Evolutionary conservation across 1,284 basidiomycete genomes (phyloP).

Genomic region (Apiotrichum gamsii): DNA sequence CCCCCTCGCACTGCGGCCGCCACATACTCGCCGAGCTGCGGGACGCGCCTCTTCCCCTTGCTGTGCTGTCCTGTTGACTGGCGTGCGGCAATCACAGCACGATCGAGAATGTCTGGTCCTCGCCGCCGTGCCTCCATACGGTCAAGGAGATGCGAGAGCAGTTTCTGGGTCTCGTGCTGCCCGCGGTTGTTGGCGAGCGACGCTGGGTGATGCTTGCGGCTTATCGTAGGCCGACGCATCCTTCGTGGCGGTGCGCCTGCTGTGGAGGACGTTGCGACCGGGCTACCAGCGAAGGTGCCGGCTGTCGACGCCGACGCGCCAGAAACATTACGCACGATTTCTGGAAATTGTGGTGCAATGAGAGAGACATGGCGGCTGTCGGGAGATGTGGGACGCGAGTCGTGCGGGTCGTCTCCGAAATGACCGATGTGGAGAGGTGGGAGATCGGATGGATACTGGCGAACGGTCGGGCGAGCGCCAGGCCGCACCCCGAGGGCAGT

Average conservation of each 20-base stretch:
- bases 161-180: slow-evolving; percentile 38
- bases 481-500: slow-evolving; percentile 35
- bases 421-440: background rate
- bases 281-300: background rate
- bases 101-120: slow-evolving; percentile 33
- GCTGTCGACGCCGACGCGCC: background rate
- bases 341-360: background rate
- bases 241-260: background rate
- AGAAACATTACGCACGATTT: background rate
- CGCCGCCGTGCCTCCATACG: slow-evolving; percentile 26
- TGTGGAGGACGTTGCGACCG: background rate
- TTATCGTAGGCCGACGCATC: slow-evolving; percentile 1
- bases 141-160: slow-evolving; percentile 35
- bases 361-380: background rate
- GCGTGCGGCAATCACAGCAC: slow-evolving; percentile 24
- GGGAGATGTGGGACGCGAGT: background rate
- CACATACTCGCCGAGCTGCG: slow-evolving; percentile 24
- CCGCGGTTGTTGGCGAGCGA: slow-evolving; percentile 18
- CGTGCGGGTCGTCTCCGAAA: no score
- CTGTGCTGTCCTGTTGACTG: slow-evolving; percentile 8
- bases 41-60: slow-evolving; percentile 19
- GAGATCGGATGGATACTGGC: background rate
- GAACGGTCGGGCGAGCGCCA: slow-evolving; percentile 22
- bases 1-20: slow-evolving; percentile 11
- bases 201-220: slow-evolving; percentile 1